Conservation (phyloP, 2,329 filamentous ascomycete species). For the Hansfordia pulvinata region DNA sequence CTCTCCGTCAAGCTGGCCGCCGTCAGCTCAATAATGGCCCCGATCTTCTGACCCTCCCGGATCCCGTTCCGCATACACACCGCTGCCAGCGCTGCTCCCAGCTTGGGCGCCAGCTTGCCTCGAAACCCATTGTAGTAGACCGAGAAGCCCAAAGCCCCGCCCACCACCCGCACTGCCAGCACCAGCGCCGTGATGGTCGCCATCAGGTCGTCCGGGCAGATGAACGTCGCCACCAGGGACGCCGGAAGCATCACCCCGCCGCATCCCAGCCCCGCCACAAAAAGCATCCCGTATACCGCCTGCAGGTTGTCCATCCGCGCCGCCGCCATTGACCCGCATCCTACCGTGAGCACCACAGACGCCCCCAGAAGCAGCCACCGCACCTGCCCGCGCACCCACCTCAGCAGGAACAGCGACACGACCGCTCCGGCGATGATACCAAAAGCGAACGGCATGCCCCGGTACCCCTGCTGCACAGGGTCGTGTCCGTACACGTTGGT, state of each 20-base stretch:
- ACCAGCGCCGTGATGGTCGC: constrained; percentile 56
- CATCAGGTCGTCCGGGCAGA: constrained; percentile 57
- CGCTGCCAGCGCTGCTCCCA: constrained; percentile 31
- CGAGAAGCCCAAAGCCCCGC: constrained; percentile 52
- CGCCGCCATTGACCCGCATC: constrained; percentile 38
- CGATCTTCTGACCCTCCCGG: constrained; percentile 28
- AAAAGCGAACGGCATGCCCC: constrained; percentile 51
- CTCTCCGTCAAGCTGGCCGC: constrained; percentile 33
- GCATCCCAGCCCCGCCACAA: constrained; percentile 48
- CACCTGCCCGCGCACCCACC: constrained; percentile 42
- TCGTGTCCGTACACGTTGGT: constrained; percentile 55
- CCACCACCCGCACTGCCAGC: constrained; percentile 54
- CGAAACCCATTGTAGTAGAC: constrained; percentile 41
- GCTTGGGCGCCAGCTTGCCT: constrained; percentile 30
- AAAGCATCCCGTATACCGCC: constrained; percentile 41
- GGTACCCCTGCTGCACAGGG: constrained; percentile 48
- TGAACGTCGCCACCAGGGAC: constrained; percentile 55
- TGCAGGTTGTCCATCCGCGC: constrained; percentile 36
- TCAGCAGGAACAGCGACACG: constrained; percentile 42
- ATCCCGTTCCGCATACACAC: constrained; percentile 27
- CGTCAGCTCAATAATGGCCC: constrained; percentile 36
- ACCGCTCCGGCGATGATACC: constrained; percentile 48
- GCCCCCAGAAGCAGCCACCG: constrained; percentile 44
- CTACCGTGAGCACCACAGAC: constrained; percentile 51
- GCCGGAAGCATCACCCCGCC: constrained; percentile 56